Percentiles rank a stretch among this genome's conserved stretches.
phyloP scores from a whole-genome alignment of 2,329 filamentous ascomycete genomes.

The Xylariales sp. region DNA sequence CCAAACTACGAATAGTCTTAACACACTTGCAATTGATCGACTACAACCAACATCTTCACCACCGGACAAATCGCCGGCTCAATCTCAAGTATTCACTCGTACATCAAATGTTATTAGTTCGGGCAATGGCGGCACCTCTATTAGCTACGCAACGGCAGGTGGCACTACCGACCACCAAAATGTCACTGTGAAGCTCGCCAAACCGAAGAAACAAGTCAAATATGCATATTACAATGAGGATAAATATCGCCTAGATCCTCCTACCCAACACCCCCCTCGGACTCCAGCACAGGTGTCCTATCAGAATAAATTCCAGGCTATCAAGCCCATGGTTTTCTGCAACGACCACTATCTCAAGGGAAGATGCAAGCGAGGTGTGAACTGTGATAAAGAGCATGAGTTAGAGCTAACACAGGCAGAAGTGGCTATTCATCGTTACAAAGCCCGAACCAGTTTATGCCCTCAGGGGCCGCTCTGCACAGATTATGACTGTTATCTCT shows the following conservation, averaged over 20 bases:
- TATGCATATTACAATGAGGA: slow-evolving; percentile 49
- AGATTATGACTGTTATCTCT: slow-evolving; percentile 52
- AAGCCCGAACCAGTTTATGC: slow-evolving; percentile 51
- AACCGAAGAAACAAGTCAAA: slow-evolving; percentile 49
- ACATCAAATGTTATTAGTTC: slow-evolving; percentile 48
- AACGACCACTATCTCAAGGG: slow-evolving; percentile 52
- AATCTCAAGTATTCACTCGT: slow-evolving; percentile 34
- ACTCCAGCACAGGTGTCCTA: slow-evolving; percentile 49
- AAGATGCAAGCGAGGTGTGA: slow-evolving; percentile 46
- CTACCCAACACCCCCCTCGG: slow-evolving; percentile 49
- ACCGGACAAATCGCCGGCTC: slow-evolving; percentile 19
- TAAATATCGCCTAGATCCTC: slow-evolving; percentile 47
- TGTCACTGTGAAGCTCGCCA: slow-evolving; percentile 49
- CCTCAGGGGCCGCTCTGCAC: slow-evolving; percentile 49
- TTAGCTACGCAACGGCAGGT: slow-evolving; percentile 52
- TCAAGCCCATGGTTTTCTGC: slow-evolving; percentile 50
- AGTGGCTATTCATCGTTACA: slow-evolving; percentile 52
- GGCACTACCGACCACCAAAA: slow-evolving; percentile 49
- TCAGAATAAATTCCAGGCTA: slow-evolving; percentile 48
- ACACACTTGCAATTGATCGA: slow-evolving; percentile 29
- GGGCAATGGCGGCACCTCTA: slow-evolving; percentile 51
- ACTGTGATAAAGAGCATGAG: slow-evolving; percentile 51
- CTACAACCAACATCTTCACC: slow-evolving; percentile 22
- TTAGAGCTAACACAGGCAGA: slow-evolving; percentile 47
- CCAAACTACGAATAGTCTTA: slow-evolving; percentile 15